Evolutionary conservation across 1,284 basidiomycete species (phyloP).

Genomic region (Cutaneotrichosporon cavernicola): DNA sequence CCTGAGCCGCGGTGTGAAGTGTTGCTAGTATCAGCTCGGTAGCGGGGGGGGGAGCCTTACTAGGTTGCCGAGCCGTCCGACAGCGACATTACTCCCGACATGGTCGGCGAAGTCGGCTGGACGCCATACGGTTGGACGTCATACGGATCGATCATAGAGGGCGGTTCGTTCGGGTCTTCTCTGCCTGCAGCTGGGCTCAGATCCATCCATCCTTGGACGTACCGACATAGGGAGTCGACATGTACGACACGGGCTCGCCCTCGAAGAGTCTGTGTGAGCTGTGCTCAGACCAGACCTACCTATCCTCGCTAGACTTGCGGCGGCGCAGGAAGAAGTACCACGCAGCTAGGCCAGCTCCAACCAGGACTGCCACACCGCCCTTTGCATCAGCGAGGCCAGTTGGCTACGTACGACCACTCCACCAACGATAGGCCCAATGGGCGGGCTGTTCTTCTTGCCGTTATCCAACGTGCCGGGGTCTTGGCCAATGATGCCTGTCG

Average conservation of each 20-base stretch:
- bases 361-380: not conserved
- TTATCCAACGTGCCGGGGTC: not conserved
- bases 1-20: not conserved
- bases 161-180: not conserved
- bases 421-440: conserved; percentile 5
- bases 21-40: not conserved
- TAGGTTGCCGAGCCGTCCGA: not conserved
- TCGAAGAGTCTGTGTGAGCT: not conserved
- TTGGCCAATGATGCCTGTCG: not conserved
- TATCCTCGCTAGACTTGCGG: not conserved
- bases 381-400: not conserved
- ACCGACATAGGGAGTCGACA: not conserved
- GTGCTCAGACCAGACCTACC: not conserved
- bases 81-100: not conserved
- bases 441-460: not conserved
- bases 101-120: not conserved
- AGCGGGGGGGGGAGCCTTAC: not conserved
- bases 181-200: not conserved
- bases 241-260: not conserved
- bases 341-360: not conserved
- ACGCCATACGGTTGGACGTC: not conserved
- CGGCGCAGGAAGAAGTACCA: not conserved
- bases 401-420: not conserved
- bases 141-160: not conserved
- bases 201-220: not conserved